These are phyloP conservation scores for Musa troglodytarum DNA, from an alignment of 176 grass and related monocot species.

Conservation along the genomic window DNA sequence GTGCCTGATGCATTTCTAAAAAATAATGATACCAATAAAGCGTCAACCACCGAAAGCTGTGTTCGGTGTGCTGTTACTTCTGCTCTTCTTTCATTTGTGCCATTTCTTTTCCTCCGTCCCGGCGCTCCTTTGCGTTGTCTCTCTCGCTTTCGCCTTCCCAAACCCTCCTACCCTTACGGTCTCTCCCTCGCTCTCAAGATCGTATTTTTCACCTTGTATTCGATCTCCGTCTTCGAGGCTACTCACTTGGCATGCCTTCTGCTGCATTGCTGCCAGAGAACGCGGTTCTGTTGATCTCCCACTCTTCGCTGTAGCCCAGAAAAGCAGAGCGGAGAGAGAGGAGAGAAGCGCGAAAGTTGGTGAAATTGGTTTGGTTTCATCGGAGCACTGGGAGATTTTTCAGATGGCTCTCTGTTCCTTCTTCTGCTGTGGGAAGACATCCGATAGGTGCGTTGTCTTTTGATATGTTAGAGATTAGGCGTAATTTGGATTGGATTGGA, in stretches of 20 bases:
- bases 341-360: background rate
- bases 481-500: background rate
- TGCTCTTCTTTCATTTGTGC: background rate
- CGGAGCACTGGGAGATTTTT: background rate
- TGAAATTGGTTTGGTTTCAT: background rate
- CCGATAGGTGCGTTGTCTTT: background rate
- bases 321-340: background rate
- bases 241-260: background rate
- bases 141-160: background rate
- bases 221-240: background rate
- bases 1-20: background rate
- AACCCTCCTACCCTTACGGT: background rate
- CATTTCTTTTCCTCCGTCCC: background rate
- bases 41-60: background rate
- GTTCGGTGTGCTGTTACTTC: constrained; percentile 7
- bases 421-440: constrained; percentile 2
- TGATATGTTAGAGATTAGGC: background rate
- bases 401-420: background rate
- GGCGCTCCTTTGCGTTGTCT: background rate
- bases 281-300: background rate
- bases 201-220: background rate
- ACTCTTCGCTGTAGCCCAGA: background rate
- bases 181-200: background rate
- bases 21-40: background rate
- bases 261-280: background rate